These are phyloP conservation scores for Acer saccharum DNA, from an alignment of 345 rosid genomes.

Conservation along the genomic window DNA sequence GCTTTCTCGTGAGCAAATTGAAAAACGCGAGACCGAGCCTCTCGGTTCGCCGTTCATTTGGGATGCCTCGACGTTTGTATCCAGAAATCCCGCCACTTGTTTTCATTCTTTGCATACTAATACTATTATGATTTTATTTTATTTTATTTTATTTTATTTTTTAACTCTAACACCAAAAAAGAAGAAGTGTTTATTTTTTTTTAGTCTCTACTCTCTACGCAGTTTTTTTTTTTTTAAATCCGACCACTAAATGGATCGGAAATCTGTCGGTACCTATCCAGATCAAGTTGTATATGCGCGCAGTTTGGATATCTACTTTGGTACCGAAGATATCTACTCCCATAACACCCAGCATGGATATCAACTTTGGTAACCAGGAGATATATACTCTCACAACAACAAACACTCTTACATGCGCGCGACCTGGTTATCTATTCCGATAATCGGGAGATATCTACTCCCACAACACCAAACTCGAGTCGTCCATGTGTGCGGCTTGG, in stretches of 20 bases:
- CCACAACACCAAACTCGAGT: too few species aligned
- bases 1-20: conserved; percentile 39
- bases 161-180: neutral
- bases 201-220: neutral
- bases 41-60: conserved; percentile 71
- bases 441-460: too few species aligned
- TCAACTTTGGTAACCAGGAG: too few species aligned
- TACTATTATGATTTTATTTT: neutral
- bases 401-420: too few species aligned
- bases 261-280: neutral
- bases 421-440: too few species aligned
- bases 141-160: neutral
- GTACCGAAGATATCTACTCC: too few species aligned
- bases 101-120: conserved; percentile 9
- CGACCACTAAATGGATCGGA: neutral
- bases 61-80: conserved; percentile 38
- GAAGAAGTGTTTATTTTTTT: too few species aligned
- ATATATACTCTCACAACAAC: too few species aligned
- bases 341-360: too few species aligned
- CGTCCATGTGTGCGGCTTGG: too few species aligned
- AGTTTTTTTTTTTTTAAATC: neutral
- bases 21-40: conserved; percentile 39
- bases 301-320: too few species aligned
- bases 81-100: conserved; percentile 64
- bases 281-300: too few species aligned